A percentile compares a stretch with the other conserved stretches of the same genome.
Evolutionary conservation across 176 grass and related monocot genomes (phyloP).

Genomic region (Puccinellia tenuiflora): DNA sequence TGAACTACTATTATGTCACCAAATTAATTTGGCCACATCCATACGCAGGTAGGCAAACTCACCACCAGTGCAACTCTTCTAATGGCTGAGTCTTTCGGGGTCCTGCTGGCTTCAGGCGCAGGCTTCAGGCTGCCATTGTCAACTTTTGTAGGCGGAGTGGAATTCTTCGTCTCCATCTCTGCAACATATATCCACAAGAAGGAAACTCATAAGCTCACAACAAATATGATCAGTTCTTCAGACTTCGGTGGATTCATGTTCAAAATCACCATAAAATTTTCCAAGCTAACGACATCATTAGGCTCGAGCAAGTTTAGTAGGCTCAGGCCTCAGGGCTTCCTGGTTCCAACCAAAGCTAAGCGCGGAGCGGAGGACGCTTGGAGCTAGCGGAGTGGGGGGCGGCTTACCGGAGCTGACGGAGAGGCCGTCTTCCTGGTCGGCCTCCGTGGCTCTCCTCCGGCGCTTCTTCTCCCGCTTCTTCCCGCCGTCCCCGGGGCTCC

Average conservation of each 20-base stretch:
- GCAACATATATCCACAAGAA: neutral
- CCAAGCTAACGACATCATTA: neutral
- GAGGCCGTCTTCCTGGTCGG: slow-evolving; percentile 40
- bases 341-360: neutral
- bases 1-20: neutral
- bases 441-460: slow-evolving; percentile 11
- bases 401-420: slow-evolving; percentile 39
- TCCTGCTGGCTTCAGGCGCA: neutral
- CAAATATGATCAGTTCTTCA: neutral
- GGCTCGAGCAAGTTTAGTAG: neutral
- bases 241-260: neutral
- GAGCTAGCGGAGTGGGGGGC: neutral
- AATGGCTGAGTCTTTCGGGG: slow-evolving; percentile 17
- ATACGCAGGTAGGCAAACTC: neutral
- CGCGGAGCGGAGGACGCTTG: neutral
- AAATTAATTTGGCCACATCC: neutral
- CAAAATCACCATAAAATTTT: neutral
- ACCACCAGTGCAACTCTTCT: slow-evolving; percentile 54
- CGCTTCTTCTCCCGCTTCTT: neutral
- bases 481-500: slow-evolving; percentile 11
- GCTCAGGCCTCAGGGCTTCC: neutral
- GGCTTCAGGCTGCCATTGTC: neutral
- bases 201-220: neutral
- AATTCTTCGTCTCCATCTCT: slow-evolving; percentile 13
- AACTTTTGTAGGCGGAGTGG: neutral